Evolutionary conservation across 1,284 basidiomycete genomes (phyloP).

Genomic region (Phaffia rhodozyma): DNA sequence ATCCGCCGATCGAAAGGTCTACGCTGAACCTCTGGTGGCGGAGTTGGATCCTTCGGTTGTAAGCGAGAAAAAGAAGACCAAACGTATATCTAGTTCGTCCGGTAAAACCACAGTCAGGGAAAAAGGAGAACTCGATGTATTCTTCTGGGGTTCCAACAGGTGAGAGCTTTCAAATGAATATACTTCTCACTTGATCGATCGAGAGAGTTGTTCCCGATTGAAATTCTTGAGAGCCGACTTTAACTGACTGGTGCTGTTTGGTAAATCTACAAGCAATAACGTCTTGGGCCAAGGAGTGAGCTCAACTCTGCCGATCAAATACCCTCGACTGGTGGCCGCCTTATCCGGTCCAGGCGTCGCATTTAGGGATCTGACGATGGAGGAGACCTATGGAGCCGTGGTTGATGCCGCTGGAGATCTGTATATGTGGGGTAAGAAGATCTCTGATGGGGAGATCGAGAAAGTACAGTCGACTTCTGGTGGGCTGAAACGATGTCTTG

Average conservation of each 20-base stretch:
- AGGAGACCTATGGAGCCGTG: constrained; percentile 62
- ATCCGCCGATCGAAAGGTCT: too few relatives aligned
- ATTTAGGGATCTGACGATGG: constrained; percentile 61
- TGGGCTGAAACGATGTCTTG: constrained; percentile 39
- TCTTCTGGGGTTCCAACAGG: constrained; percentile 30
- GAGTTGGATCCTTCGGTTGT: constrained; percentile 1
- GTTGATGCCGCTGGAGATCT: constrained; percentile 79
- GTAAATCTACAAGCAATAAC: background rate
- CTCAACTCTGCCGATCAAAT: constrained; percentile 21
- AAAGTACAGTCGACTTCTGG: constrained; percentile 35
- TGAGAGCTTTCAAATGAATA: constrained; percentile 24
- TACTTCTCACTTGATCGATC: constrained; percentile 12
- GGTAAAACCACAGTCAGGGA: too few relatives aligned
- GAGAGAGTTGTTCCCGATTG: background rate
- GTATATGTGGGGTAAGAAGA: constrained; percentile 63
- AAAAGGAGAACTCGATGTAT: constrained; percentile 3
- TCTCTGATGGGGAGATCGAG: constrained; percentile 37
- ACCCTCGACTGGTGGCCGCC: constrained; percentile 26
- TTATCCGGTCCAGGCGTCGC: constrained; percentile 43
- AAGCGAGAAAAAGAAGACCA: background rate
- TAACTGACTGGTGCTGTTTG: background rate
- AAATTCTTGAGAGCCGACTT: background rate
- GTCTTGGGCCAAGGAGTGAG: background rate
- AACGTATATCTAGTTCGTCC: too few relatives aligned
- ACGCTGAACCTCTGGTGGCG: background rate